Evolutionary conservation across 768 basidiomycete genomes (phyloP), one percentile per base, ranked within the genome.

Genomic region (Amanita brunnescens): DNA sequence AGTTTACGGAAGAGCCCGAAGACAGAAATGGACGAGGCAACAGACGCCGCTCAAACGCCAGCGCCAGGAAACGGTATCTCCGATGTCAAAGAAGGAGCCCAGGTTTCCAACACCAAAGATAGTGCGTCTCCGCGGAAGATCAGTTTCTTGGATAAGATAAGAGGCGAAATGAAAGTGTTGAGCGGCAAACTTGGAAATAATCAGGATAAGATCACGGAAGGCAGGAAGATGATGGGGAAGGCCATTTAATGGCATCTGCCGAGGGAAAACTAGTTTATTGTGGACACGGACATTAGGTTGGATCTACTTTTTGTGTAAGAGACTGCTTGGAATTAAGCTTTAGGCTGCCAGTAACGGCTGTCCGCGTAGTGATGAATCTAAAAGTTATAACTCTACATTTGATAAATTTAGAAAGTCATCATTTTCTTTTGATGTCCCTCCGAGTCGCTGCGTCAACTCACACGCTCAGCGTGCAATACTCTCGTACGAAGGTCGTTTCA

Each of bases 181-280:
- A 29, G 12, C 23, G 54, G 54, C 14, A 52, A 52, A 35, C 38
- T 55, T n/a, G 44, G 34, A 5, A 42, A 52, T 38, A 37, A 54
- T 44, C 48, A 50, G 8, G 53, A 51, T 40, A 52, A 55, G 34
- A 37, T 55, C 13, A 34, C 20, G 14, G 54, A 52, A 24, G 54
- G 51, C 16, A 47, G 34, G 18, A 52, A 44, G 26, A 52, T 55
- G 38, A 47, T 52, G 45, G 45, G 51, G 14, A 55, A 79, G 37
- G 30, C 40, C 14, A 18, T 32, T 18, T 35, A 33, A 42, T 29
- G 37, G n/a, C 2, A 21, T 34, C 9, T 12, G 18, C 20, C 18
- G 16, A 10, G 39, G 39, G 12, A 9, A 9, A 16, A 10, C 16
- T 21, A 18, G 1, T 21, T 18, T n/a, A 9, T 30, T 44, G 23